Evolutionary conservation across 2,329 filamentous ascomycete species (phyloP).

Genomic region (Trichoderma sp.): DNA sequence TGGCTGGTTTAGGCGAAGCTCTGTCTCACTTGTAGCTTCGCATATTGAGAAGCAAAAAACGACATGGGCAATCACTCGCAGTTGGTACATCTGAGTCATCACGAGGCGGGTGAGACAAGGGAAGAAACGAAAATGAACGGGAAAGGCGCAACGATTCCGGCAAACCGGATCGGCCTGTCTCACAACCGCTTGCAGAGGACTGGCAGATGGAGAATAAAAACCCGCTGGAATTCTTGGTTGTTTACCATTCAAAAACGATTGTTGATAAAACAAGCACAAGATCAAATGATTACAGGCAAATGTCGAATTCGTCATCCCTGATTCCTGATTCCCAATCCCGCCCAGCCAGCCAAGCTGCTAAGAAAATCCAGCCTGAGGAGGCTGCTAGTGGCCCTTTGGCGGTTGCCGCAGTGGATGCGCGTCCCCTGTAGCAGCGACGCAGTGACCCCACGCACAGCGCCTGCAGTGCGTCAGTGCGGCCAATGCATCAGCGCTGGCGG

Average conservation of each 20-base stretch:
- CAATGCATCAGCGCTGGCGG: constrained; percentile 11
- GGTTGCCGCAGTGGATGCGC: neutral
- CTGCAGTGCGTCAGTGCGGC: neutral
- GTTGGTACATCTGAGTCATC: constrained; percentile 23
- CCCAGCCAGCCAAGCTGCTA: neutral
- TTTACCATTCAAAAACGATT: neutral
- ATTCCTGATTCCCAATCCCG: neutral
- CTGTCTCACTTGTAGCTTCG: neutral
- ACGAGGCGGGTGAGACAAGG: constrained; percentile 25
- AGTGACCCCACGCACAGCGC: neutral
- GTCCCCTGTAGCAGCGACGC: neutral
- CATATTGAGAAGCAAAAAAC: neutral
- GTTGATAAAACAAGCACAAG: neutral
- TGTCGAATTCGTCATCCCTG: neutral
- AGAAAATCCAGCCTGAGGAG: neutral
- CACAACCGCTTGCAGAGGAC: neutral
- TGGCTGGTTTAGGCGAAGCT: neutral
- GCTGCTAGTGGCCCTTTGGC: neutral
- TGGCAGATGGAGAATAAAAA: neutral
- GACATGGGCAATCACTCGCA: constrained; percentile 6
- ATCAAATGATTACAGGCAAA: neutral
- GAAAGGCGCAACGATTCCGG: neutral
- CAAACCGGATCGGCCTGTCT: constrained; percentile 18
- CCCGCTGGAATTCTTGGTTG: neutral
- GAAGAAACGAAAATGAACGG: neutral